Evolutionary conservation across 108 stramenopile species (phyloP).

Genomic region (Schizochytrium sp.): DNA sequence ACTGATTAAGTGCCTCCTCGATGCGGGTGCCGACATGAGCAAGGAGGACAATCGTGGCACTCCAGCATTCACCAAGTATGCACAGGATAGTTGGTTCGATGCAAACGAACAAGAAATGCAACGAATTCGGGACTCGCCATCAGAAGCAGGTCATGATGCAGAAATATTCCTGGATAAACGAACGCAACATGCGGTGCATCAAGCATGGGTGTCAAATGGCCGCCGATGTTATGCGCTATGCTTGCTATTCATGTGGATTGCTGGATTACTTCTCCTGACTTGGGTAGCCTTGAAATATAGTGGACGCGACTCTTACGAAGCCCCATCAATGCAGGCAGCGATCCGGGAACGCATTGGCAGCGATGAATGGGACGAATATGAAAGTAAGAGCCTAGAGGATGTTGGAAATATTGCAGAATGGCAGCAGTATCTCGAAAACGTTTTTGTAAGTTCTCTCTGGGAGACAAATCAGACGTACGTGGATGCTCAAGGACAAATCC

Average conservation of each 20-base stretch:
- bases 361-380: background rate
- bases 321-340: slow-evolving; percentile 28
- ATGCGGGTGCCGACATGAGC: background rate
- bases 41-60: background rate
- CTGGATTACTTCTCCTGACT: slow-evolving; percentile 1
- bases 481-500: background rate
- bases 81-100: background rate
- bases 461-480: background rate
- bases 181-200: background rate
- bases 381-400: background rate
- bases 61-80: background rate
- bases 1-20: background rate
- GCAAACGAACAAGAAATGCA: background rate
- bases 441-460: background rate
- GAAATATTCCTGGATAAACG: background rate
- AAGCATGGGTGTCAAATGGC: background rate
- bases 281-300: slow-evolving; percentile 27
- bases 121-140: background rate
- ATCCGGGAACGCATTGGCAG: background rate
- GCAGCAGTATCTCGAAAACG: background rate
- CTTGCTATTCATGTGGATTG: background rate
- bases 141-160: background rate
- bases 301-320: slow-evolving; percentile 52
- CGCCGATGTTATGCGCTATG: background rate
- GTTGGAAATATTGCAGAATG: background rate